Conservation (phyloP, 345 rosid genomes). For the Euphorbia peplus region DNA sequence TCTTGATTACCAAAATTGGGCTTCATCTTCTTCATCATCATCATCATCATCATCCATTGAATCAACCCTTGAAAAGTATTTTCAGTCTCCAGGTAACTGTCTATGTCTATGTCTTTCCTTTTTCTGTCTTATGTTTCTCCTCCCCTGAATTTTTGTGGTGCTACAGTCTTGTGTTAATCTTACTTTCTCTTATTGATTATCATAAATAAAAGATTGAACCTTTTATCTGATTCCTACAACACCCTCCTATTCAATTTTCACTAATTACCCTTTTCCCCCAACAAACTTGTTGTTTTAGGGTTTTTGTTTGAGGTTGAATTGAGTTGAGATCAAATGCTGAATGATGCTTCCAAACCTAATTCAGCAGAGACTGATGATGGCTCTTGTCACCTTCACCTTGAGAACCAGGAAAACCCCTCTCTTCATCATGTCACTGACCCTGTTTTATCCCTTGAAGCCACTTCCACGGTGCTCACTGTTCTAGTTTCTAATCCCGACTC, state of each 20-base stretch:
- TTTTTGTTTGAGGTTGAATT: not conserved
- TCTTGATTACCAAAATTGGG: not conserved
- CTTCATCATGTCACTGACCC: conserved; percentile 3
- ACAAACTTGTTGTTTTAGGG: not conserved
- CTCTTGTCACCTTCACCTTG: conserved; percentile 34
- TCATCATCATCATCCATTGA: not conserved
- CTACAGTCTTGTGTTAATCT: not conserved
- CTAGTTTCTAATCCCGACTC: conserved; percentile 49
- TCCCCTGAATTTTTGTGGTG: not conserved
- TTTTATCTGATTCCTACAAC: not conserved
- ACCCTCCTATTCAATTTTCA: not conserved
- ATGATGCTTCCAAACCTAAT: conserved; percentile 31
- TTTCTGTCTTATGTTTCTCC: not conserved
- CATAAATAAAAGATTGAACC: not conserved
- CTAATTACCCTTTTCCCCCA: not conserved
- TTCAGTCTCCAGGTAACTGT: not conserved
- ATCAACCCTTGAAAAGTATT: not conserved
- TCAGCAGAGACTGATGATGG: conserved; percentile 15
- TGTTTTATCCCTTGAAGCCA: conserved; percentile 19
- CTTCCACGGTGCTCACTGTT: conserved; percentile 34
- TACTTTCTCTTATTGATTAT: not conserved
- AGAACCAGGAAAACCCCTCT: conserved; percentile 40
- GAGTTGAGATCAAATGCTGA: conserved; percentile 40
- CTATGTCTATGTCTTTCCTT: not conserved
- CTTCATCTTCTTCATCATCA: not conserved